Evolutionary conservation across 2,329 filamentous ascomycete species (phyloP).

Genomic region (Trichoderma sp.): DNA sequence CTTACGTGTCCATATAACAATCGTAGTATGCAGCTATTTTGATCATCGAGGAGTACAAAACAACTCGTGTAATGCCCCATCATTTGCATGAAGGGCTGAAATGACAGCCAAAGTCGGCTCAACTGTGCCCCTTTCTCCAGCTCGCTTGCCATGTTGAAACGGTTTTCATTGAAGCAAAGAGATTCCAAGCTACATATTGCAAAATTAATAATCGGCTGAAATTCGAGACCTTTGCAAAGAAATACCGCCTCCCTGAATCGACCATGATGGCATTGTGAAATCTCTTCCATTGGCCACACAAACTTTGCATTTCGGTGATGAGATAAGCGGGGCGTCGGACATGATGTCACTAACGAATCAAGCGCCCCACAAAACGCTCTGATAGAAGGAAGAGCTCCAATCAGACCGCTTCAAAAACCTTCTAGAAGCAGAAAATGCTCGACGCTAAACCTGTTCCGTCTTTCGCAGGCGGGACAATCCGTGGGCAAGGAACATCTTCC

Average conservation of each 20-base stretch:
- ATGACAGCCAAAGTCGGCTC: neutral
- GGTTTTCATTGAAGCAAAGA: neutral
- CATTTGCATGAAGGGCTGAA: neutral
- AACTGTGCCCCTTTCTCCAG: neutral
- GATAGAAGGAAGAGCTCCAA: neutral
- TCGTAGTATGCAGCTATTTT: neutral
- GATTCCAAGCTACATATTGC: neutral
- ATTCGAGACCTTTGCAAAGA: neutral
- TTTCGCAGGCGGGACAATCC: neutral
- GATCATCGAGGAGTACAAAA: neutral
- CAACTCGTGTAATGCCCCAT: neutral
- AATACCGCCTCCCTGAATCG: neutral
- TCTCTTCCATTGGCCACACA: neutral
- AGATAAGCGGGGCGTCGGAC: neutral
- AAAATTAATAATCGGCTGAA: neutral
- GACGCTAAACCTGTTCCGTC: neutral
- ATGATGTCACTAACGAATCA: neutral
- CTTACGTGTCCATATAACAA: neutral
- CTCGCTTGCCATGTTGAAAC: neutral
- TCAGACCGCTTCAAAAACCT: neutral
- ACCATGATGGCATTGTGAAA: neutral
- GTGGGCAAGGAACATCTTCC: neutral
- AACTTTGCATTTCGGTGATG: neutral
- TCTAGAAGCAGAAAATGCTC: neutral
- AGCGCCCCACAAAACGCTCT: neutral